Evolutionary conservation across 306 rosid species (phyloP).

Genomic region (Quercus mongolica): DNA sequence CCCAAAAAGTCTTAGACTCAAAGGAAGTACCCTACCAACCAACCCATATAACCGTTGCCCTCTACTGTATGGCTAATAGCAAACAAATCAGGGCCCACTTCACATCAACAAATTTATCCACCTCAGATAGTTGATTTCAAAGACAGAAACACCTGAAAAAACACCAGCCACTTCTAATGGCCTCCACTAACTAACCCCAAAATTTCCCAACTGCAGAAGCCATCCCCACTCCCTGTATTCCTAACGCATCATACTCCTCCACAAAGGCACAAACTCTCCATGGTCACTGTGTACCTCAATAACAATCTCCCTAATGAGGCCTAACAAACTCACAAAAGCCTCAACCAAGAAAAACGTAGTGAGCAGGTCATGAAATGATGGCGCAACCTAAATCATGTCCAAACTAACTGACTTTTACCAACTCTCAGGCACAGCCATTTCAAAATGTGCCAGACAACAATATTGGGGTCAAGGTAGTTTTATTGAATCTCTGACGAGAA

Average conservation of each 20-base stretch:
- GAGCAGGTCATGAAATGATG: neutral
- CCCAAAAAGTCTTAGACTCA: too few species aligned
- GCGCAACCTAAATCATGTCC: neutral
- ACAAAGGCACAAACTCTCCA: neutral
- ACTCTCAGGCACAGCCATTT: slow-evolving; percentile 1
- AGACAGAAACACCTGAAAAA: neutral
- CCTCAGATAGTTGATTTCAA: neutral
- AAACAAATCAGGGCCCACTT: too few species aligned
- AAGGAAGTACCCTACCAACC: too few species aligned
- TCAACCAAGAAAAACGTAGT: neutral
- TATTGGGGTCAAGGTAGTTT: neutral
- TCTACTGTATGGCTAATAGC: too few species aligned
- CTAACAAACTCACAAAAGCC: neutral
- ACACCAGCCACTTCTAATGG: neutral
- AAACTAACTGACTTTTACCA: neutral
- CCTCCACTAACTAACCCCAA: neutral
- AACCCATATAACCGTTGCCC: too few species aligned
- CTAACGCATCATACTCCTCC: neutral
- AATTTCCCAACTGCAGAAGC: neutral
- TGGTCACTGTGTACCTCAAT: neutral
- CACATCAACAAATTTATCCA: neutral
- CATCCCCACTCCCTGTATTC: neutral
- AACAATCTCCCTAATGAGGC: neutral
- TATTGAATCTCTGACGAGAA: neutral
- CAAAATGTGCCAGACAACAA: neutral